Evolutionary conservation across 768 basidiomycete genomes (phyloP).

Genomic region (Mrakia blollopis): DNA sequence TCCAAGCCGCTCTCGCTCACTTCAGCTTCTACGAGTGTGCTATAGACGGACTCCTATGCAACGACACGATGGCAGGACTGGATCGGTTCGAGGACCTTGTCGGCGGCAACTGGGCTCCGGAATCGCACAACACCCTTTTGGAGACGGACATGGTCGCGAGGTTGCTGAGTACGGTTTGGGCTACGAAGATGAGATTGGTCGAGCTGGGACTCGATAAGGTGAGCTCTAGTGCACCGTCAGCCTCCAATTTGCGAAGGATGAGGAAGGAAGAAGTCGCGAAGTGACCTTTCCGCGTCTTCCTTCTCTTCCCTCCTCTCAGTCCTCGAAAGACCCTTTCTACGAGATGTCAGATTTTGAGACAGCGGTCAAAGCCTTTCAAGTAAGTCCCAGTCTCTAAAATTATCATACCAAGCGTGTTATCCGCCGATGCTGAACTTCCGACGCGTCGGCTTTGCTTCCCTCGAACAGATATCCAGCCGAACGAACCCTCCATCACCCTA

Average conservation of each 20-base stretch:
- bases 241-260: too few species aligned
- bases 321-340: not conserved
- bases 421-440: not conserved
- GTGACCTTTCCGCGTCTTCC: not conserved
- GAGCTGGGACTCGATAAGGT: not conserved
- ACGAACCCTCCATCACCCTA: not conserved
- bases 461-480: not conserved
- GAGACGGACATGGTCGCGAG: constrained; percentile 13
- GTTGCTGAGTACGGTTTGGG: constrained; percentile 6
- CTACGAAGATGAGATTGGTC: not conserved
- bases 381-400: not conserved
- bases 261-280: too few species aligned
- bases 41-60: constrained; percentile 5
- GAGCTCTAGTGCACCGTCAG: too few species aligned
- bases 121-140: not conserved
- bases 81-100: not conserved
- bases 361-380: not conserved
- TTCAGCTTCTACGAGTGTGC: not conserved
- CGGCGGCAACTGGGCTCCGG: not conserved
- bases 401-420: not conserved
- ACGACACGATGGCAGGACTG: not conserved
- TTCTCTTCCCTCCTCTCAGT: not conserved
- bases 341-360: not conserved
- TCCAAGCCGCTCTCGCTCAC: constrained; percentile 9
- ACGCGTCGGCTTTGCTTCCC: not conserved